These are phyloP conservation scores for Immersiella caudata DNA, from an alignment of 495 filamentous ascomycete species.

Conservation along the genomic window DNA sequence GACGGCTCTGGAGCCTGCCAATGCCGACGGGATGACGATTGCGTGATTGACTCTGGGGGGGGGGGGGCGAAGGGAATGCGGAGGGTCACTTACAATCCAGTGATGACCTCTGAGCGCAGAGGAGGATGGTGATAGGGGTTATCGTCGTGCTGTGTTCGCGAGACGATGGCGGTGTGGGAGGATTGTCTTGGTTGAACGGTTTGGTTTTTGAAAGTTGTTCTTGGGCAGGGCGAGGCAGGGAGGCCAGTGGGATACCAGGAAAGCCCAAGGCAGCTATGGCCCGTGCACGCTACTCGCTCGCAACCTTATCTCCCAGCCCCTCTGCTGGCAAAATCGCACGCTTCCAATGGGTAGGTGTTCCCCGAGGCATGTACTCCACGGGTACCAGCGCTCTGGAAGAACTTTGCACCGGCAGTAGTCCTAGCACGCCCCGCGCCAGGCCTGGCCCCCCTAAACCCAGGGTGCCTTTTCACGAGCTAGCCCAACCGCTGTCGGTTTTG, in stretches of 20 bases:
- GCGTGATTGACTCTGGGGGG: slow-evolving; percentile 24
- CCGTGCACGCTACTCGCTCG: slow-evolving; percentile 30
- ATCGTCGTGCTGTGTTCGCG: slow-evolving; percentile 33
- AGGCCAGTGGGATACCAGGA: slow-evolving; percentile 21
- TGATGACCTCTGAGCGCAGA: slow-evolving; percentile 27
- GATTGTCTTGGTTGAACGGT: slow-evolving; percentile 34
- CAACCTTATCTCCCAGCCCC: slow-evolving; percentile 35
- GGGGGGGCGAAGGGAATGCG: not conserved
- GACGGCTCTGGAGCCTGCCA: not conserved
- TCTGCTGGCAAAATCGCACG: slow-evolving; percentile 5
- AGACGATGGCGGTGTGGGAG: slow-evolving; percentile 43
- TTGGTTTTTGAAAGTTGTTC: slow-evolving; percentile 48
- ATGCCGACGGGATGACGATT: slow-evolving; percentile 23
- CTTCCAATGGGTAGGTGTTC: slow-evolving; percentile 7
- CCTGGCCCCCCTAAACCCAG: slow-evolving; percentile 5
- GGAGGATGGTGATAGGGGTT: slow-evolving; percentile 37
- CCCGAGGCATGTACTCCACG: slow-evolving; percentile 17
- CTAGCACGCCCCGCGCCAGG: not conserved
- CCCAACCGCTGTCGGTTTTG: not conserved
- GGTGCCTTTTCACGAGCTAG: slow-evolving; percentile 23
- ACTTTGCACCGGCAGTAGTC: slow-evolving; percentile 30
- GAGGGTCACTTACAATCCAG: slow-evolving; percentile 36
- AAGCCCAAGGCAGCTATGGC: slow-evolving; percentile 14
- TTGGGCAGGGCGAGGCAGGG: slow-evolving; percentile 34
- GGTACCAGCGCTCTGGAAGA: slow-evolving; percentile 28